These are phyloP conservation scores for Arthrobotrys sinensis DNA, from an alignment of 2,329 filamentous ascomycete genomes.

Conservation along the genomic window DNA sequence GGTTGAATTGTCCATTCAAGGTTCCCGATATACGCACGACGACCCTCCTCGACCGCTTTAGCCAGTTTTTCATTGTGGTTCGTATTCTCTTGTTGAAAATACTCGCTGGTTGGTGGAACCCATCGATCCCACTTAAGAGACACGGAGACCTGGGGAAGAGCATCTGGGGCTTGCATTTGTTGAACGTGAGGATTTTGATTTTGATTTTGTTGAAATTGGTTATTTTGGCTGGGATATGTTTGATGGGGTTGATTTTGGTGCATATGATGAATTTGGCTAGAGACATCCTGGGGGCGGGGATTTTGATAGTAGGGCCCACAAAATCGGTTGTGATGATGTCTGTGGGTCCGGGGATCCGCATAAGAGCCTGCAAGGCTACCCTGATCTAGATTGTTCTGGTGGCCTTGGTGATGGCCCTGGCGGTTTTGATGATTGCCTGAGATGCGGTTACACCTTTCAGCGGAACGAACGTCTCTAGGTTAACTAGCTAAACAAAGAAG, in stretches of 20 bases:
- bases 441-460: conserved; percentile 21
- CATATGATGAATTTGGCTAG: neutral
- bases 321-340: neutral
- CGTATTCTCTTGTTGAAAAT: neutral
- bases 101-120: conserved; percentile 13
- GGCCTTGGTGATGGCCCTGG: conserved; percentile 1
- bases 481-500: neutral
- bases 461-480: neutral
- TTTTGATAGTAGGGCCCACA: neutral
- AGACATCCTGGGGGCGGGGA: neutral
- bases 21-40: conserved; percentile 48
- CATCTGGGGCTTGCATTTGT: neutral
- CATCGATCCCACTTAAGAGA: conserved; percentile 35
- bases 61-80: neutral
- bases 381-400: neutral
- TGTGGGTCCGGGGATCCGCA: neutral
- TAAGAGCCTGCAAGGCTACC: neutral
- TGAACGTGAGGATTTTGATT: neutral
- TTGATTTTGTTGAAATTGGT: neutral
- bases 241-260: neutral
- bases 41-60: conserved; percentile 40
- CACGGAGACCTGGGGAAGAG: neutral
- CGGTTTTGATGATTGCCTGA: neutral
- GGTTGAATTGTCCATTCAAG: conserved; percentile 31
- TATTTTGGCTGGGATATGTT: no score